phyloP scores from a whole-genome alignment of 108 stramenopile species.

The Skeletonema potamos region DNA sequence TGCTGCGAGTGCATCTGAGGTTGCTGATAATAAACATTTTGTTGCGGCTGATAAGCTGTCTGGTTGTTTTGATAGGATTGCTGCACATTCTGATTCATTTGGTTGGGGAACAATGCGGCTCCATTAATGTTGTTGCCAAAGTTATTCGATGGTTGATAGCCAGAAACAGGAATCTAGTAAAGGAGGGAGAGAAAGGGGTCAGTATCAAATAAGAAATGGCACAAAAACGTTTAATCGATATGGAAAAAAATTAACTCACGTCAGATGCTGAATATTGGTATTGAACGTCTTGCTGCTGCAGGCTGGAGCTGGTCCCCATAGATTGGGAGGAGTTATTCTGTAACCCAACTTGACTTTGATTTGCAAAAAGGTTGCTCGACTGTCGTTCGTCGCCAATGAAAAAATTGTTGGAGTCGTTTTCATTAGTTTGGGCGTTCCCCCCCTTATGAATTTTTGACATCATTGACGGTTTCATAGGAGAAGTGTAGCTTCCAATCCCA shows the following conservation, averaged over 20 bases:
- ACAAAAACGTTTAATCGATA: neutral
- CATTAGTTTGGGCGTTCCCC: neutral
- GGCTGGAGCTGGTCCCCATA: neutral
- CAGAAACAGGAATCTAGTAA: neutral
- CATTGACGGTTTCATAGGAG: slow-evolving; percentile 15
- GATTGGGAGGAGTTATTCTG: neutral
- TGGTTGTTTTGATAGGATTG: slow-evolving; percentile 3
- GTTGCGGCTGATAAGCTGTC: slow-evolving; percentile 8
- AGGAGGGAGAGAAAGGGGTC: neutral
- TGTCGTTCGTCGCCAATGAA: neutral
- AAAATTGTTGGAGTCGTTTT: neutral
- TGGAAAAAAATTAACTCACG: neutral
- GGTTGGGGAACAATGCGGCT: neutral
- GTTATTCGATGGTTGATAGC: slow-evolving; percentile 1
- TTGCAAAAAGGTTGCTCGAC: neutral
- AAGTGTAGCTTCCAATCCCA: slow-evolving; percentile 9
- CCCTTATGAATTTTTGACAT: slow-evolving; percentile 25
- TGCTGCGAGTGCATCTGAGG: neutral
- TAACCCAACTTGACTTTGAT: neutral
- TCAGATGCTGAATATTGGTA: neutral
- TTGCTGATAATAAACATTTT: slow-evolving; percentile 32
- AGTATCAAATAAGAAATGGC: neutral
- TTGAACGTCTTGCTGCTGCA: neutral
- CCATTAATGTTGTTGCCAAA: slow-evolving; percentile 8
- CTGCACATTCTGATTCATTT: slow-evolving; percentile 7